Conservation (phyloP, 768 basidiomycete species). For the Coprinopsis sp. region DNA sequence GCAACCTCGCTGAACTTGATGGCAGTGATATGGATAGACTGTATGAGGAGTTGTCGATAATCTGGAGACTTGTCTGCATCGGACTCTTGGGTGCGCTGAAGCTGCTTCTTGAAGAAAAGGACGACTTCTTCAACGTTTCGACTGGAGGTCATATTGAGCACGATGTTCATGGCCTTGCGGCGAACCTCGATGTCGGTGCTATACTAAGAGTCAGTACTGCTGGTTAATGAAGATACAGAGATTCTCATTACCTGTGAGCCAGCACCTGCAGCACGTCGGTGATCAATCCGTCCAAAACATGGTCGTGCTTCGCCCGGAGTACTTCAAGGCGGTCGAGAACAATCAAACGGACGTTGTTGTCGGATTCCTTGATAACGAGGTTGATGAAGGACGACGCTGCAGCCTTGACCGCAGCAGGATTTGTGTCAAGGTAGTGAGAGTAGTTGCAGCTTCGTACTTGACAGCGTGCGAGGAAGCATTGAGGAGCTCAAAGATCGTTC, state of each 20-base stretch:
- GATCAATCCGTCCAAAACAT: conserved; percentile 83
- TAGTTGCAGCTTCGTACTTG: conserved; percentile 96
- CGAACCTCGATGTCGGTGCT: conserved; percentile 97
- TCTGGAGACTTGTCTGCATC: conserved; percentile 96
- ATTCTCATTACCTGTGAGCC: conserved; percentile 30
- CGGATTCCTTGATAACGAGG: conserved; percentile 90
- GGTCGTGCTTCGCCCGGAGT: conserved; percentile 80
- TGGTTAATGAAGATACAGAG: background rate
- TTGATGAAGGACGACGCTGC: conserved; percentile 86
- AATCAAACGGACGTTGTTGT: conserved; percentile 98
- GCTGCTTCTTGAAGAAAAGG: conserved; percentile 93
- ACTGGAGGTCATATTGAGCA: conserved; percentile 88
- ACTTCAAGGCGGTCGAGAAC: conserved; percentile 87
- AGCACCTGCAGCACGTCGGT: conserved; percentile 95
- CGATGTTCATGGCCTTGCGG: conserved; percentile 84
- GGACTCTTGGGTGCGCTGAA: conserved; percentile 87
- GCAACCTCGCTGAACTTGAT: conserved; percentile 97
- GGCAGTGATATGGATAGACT: conserved; percentile 94
- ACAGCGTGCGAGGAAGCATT: conserved; percentile 88
- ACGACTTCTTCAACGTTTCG: conserved; percentile 97
- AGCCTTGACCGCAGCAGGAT: conserved; percentile 94
- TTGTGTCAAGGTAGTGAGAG: conserved; percentile 92
- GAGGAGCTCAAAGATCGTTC: conserved; percentile 88
- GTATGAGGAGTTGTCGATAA: conserved; percentile 93
- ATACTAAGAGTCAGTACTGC: conserved; percentile 3